phyloP scores from a whole-genome alignment of 225 moss, liverwort and hornwort species.

The Antitrichia curtipendula region DNA sequence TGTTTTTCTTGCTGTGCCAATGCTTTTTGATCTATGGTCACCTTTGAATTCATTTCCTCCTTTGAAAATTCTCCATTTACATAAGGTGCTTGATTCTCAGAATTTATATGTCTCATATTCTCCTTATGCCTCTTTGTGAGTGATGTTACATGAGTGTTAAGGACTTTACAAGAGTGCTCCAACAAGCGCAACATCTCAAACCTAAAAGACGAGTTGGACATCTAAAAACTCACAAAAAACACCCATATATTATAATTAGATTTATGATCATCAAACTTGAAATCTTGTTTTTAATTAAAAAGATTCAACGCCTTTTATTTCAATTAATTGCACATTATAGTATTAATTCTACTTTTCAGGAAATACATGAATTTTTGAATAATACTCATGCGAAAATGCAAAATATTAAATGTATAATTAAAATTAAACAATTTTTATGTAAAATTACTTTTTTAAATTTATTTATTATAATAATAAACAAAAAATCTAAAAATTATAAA shows the following conservation, averaged over 20 bases:
- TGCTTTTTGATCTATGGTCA: not conserved
- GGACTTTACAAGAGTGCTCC: slow-evolving; percentile 18
- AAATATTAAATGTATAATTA: rapidly evolving
- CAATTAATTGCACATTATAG: no score
- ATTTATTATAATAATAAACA: rapidly evolving
- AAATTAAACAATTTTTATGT: no score
- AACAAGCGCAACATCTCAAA: slow-evolving; percentile 16
- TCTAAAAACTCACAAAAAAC: not conserved
- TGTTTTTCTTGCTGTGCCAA: not conserved
- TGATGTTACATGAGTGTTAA: slow-evolving; percentile 15
- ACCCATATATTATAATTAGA: not conserved
- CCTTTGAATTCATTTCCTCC: not conserved
- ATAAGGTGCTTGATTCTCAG: not conserved
- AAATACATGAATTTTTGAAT: not conserved
- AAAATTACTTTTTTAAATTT: no score
- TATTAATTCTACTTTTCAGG: no score
- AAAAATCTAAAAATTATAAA: not conserved
- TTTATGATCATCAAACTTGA: not conserved
- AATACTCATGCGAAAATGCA: not conserved
- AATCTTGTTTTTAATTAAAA: not conserved
- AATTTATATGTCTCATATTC: not conserved
- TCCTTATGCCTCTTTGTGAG: slow-evolving; percentile 10
- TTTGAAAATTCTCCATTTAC: not conserved
- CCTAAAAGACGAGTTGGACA: slow-evolving; percentile 1
- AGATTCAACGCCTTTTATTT: rapidly evolving